Percentiles rank a stretch among this genome's conserved stretches.
phyloP scores from a whole-genome alignment of 1,139 yeast genomes.

The Sugiyamaella neomexicana region DNA sequence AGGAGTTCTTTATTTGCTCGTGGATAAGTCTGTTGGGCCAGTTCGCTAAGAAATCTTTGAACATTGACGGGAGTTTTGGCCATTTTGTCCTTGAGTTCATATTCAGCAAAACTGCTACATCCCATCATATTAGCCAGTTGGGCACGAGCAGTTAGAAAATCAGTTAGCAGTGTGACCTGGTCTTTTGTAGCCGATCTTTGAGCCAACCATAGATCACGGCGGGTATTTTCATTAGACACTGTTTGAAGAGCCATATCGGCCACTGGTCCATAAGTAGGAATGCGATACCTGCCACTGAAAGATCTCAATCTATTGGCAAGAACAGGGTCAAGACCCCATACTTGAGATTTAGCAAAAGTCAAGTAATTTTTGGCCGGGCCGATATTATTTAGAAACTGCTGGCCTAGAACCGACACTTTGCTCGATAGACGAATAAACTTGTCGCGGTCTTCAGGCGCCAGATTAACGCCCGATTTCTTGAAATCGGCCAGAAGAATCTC shows the following conservation, averaged over 20 bases:
- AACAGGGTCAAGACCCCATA: constrained; percentile 43
- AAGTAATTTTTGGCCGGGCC: constrained; percentile 41
- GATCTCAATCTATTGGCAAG: constrained; percentile 34
- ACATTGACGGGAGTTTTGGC: constrained; percentile 82
- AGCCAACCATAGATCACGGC: constrained; percentile 73
- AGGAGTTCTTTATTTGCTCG: constrained; percentile 63
- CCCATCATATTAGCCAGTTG: constrained; percentile 75
- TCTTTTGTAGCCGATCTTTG: constrained; percentile 55
- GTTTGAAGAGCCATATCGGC: constrained; percentile 66
- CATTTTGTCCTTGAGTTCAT: constrained; percentile 88
- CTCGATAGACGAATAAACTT: constrained; percentile 79
- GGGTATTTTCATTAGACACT: constrained; percentile 55
- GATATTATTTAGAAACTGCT: constrained; percentile 65
- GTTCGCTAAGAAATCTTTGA: constrained; percentile 58
- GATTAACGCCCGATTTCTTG: constrained; percentile 84
- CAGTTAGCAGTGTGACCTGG: constrained; percentile 62
- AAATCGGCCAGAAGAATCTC: constrained; percentile 78
- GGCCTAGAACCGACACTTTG: constrained; percentile 78
- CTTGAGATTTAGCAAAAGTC: constrained; percentile 38
- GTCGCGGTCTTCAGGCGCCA: constrained; percentile 62
- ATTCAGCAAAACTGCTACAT: constrained; percentile 67
- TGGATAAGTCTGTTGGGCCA: constrained; percentile 54
- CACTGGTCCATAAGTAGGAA: constrained; percentile 70
- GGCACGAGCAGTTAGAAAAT: constrained; percentile 65
- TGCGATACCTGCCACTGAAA: constrained; percentile 40